A percentile compares a stretch with the other conserved stretches of the same genome.
These are phyloP conservation scores for Magnaporthiopsis poae DNA, from an alignment of 2,329 filamentous ascomycete species.

Conservation along the genomic window DNA sequence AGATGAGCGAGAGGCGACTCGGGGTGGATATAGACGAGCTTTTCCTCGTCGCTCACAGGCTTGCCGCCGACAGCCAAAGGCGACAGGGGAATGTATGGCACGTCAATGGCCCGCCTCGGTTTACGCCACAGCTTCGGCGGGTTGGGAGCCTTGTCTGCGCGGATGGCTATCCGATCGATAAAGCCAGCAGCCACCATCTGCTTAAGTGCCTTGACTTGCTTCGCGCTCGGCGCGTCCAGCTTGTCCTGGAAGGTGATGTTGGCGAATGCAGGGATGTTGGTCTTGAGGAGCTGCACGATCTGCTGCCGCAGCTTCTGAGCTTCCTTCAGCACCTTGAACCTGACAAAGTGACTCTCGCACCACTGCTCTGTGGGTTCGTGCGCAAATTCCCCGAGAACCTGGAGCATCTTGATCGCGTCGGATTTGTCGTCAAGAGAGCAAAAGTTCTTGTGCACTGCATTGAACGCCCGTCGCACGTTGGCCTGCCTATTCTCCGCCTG, in stretches of 20 bases:
- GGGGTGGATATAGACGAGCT: conserved; percentile 78
- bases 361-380: conserved; percentile 63
- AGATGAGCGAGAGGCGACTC: conserved; percentile 67
- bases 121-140: conserved; percentile 59
- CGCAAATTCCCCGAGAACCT: conserved; percentile 78
- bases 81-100: conserved; percentile 80
- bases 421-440: conserved; percentile 70
- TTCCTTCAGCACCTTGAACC: conserved; percentile 78
- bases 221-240: conserved; percentile 50
- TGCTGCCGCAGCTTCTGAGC: conserved; percentile 73
- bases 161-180: conserved; percentile 86
- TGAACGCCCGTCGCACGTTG: conserved; percentile 50
- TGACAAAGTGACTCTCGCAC: conserved; percentile 75
- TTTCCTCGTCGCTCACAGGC: conserved; percentile 38
- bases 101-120: conserved; percentile 77
- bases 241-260: conserved; percentile 46
- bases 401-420: conserved; percentile 83
- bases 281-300: conserved; percentile 68
- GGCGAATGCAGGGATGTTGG: conserved; percentile 59
- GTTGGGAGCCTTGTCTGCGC: conserved; percentile 71
- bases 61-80: conserved; percentile 43
- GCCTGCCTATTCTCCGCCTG: conserved; percentile 61
- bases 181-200: conserved; percentile 89
- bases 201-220: conserved; percentile 70
- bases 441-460: conserved; percentile 67